These are phyloP conservation scores for Hirschfeldia incana DNA, from an alignment of 345 rosid genomes.

Conservation along the genomic window DNA sequence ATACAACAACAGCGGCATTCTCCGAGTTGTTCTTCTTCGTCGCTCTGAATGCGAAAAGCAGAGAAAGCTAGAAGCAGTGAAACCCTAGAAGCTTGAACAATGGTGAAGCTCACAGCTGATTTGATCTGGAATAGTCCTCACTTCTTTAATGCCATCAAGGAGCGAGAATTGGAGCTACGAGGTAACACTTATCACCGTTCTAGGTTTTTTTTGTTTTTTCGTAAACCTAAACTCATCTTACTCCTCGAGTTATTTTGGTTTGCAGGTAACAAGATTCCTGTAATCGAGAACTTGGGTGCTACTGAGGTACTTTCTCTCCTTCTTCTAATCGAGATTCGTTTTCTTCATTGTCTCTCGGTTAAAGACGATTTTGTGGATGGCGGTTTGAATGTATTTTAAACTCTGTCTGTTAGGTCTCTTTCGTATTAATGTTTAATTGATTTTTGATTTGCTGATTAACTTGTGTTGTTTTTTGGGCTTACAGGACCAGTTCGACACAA, in stretches of 20 bases:
- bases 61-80: not conserved
- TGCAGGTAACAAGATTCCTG: conserved; percentile 94
- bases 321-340: not conserved
- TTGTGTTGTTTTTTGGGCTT: conserved; percentile 24
- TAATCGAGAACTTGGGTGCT: conserved; percentile 96
- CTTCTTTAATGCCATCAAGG: conserved; percentile 97
- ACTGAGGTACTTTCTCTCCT: conserved; percentile 66
- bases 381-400: not conserved
- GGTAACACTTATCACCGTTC: conserved; percentile 40
- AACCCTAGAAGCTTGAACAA: not conserved
- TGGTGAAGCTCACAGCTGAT: conserved; percentile 94
- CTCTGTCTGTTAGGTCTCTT: not conserved
- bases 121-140: conserved; percentile 98
- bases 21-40: too few relatives aligned
- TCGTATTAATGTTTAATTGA: not conserved
- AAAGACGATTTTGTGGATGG: not conserved
- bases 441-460: not conserved
- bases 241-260: not conserved
- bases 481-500: conserved; percentile 98
- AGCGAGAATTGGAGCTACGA: conserved; percentile 96
- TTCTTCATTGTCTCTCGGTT: not conserved
- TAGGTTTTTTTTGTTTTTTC: conserved; percentile 12
- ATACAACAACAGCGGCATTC: not conserved
- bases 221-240: conserved; percentile 27
- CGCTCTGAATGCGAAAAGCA: not conserved